These are phyloP conservation scores for Xylaria sp. DNA, from an alignment of 2,329 filamentous ascomycete species.

Conservation along the genomic window DNA sequence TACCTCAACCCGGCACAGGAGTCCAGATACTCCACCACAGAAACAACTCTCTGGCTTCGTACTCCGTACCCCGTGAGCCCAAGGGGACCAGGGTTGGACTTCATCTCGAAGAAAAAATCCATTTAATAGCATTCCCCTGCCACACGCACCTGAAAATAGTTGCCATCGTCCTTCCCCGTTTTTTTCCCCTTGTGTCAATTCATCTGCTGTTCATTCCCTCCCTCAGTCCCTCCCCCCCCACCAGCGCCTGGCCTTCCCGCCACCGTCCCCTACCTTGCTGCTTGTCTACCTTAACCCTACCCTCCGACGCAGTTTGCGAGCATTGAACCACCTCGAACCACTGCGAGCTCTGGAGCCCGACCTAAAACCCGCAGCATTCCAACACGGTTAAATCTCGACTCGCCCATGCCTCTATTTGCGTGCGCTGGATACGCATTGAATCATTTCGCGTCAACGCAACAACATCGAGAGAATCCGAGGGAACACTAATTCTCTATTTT, in stretches of 20 bases:
- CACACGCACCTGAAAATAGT: slow-evolving; percentile 25
- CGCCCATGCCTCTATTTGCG: slow-evolving; percentile 12
- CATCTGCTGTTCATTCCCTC: neutral
- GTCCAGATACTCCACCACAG: neutral
- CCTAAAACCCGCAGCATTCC: slow-evolving; percentile 25
- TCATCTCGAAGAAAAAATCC: slow-evolving; percentile 16
- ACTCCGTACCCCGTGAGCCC: neutral
- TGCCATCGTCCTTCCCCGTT: slow-evolving; percentile 25
- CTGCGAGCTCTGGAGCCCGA: slow-evolving; percentile 7
- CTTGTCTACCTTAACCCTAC: slow-evolving; percentile 1
- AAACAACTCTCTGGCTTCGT: neutral
- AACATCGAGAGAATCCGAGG: slow-evolving; percentile 10
- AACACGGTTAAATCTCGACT: slow-evolving; percentile 18
- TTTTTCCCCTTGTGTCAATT: slow-evolving; percentile 18
- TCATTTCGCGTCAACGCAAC: slow-evolving; percentile 18
- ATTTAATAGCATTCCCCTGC: slow-evolving; percentile 26
- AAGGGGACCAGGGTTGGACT: neutral
- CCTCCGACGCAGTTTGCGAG: slow-evolving; percentile 2
- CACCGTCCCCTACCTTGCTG: slow-evolving; percentile 11
- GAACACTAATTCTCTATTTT: slow-evolving; percentile 13
- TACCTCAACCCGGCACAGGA: neutral
- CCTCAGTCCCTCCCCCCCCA: neutral
- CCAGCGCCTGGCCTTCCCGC: slow-evolving; percentile 18
- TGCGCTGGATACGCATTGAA: slow-evolving; percentile 26
- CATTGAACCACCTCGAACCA: slow-evolving; percentile 28